These are phyloP conservation scores for Saprolegnia parasitica DNA, from an alignment of 352 stramenopile species.

Conservation along the genomic window DNA sequence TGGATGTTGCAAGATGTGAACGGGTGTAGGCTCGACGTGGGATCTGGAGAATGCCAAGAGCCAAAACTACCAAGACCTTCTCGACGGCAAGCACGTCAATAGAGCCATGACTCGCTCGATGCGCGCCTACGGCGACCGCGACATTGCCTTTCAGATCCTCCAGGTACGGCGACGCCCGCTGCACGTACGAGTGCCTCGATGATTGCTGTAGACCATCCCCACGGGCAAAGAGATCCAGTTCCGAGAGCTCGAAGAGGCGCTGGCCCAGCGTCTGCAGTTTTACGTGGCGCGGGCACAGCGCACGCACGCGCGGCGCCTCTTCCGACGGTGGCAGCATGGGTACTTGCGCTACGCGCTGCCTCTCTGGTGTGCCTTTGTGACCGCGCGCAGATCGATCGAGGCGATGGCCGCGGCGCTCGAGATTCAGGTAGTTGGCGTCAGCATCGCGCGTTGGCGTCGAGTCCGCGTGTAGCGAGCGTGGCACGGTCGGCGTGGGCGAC, in stretches of 20 bases:
- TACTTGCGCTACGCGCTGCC: slow-evolving; percentile 7
- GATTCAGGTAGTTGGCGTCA: slow-evolving; percentile 33
- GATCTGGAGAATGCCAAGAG: slow-evolving; percentile 53
- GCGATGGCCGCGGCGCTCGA: slow-evolving; percentile 34
- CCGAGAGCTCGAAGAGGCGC: slow-evolving; percentile 45
- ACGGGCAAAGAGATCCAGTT: slow-evolving; percentile 43
- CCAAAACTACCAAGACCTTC: slow-evolving; percentile 48
- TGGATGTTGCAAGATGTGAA: neutral
- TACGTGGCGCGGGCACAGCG: slow-evolving; percentile 30
- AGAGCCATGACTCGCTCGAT: slow-evolving; percentile 41
- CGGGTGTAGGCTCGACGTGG: slow-evolving; percentile 40
- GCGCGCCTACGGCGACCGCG: slow-evolving; percentile 41
- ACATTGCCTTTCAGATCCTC: slow-evolving; percentile 53
- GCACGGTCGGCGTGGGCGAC: slow-evolving; percentile 32
- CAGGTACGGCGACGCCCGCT: slow-evolving; percentile 34
- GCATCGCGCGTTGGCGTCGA: neutral
- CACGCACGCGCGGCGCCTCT: slow-evolving; percentile 2
- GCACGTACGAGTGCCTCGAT: slow-evolving; percentile 5
- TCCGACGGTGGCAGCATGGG: slow-evolving; percentile 6
- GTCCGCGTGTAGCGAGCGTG: slow-evolving; percentile 28
- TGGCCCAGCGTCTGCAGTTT: slow-evolving; percentile 38
- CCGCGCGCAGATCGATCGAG: slow-evolving; percentile 28
- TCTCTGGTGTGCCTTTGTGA: neutral
- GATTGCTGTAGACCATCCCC: neutral
- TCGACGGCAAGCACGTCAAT: slow-evolving; percentile 42